These are phyloP conservation scores for Athelia psychrophila DNA, from an alignment of 1,284 basidiomycete species.

Conservation along the genomic window DNA sequence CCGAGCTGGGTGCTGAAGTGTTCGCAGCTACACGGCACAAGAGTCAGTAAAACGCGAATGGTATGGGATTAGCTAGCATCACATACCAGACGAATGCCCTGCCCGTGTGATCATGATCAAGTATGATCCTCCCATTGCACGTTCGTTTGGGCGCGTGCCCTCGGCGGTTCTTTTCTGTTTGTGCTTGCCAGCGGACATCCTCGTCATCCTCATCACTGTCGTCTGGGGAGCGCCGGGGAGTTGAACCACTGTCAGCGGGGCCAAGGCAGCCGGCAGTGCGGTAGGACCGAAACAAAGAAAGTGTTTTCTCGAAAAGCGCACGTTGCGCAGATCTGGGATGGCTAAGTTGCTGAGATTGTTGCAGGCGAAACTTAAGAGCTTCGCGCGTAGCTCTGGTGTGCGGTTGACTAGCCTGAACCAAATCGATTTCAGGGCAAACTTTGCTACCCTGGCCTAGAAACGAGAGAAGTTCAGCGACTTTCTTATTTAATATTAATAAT, in stretches of 20 bases:
- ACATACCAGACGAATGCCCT: background rate
- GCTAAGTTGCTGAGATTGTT: constrained; percentile 3
- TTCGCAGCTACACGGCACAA: constrained; percentile 13
- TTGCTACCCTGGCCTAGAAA: constrained; percentile 18
- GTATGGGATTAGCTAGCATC: background rate
- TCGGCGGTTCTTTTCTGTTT: background rate
- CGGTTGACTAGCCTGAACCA: background rate
- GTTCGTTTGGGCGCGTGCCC: background rate
- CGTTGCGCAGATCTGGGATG: constrained; percentile 1
- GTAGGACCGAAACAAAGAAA: background rate
- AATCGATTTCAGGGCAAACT: constrained; percentile 10
- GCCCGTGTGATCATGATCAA: background rate
- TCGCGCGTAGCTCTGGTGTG: constrained; percentile 12
- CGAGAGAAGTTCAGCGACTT: no score
- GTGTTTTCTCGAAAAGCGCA: constrained; percentile 7
- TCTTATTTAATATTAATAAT: no score
- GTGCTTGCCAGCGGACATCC: background rate
- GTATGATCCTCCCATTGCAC: background rate
- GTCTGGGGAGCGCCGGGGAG: no score
- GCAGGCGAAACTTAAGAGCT: constrained; percentile 4
- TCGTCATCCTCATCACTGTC: no score
- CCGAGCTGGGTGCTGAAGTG: constrained; percentile 6
- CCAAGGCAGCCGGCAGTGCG: background rate
- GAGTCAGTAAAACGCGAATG: background rate
- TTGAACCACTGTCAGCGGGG: background rate